phyloP scores from a whole-genome alignment of 2,329 filamentous ascomycete species.

The Claviceps capensis region DNA sequence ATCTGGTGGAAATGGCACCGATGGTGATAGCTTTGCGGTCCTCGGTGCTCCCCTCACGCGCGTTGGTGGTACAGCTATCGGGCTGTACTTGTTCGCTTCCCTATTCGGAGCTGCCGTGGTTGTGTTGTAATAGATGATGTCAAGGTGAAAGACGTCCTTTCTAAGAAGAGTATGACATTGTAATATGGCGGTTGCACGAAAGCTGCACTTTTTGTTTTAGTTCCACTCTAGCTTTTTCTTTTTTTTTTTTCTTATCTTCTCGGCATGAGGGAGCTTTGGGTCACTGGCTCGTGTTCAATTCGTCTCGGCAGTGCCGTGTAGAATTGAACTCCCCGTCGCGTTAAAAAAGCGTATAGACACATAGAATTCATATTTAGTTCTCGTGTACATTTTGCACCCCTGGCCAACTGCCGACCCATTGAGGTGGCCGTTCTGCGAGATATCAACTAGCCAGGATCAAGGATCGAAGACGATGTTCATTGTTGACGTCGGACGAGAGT shows the following conservation, averaged over 20 bases:
- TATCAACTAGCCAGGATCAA: too few relatives aligned
- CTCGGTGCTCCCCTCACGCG: conserved; percentile 21
- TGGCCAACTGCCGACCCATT: too few relatives aligned
- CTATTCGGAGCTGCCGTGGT: conserved; percentile 39
- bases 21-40: conserved; percentile 21
- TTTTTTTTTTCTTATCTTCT: neutral
- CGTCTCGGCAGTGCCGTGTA: too few relatives aligned
- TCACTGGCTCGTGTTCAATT: too few relatives aligned
- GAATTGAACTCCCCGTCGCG: too few relatives aligned
- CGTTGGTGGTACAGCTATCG: conserved; percentile 32
- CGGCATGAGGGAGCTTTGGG: too few relatives aligned
- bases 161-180: neutral
- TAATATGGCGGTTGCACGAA: neutral
- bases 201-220: neutral
- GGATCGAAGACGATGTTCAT: too few relatives aligned
- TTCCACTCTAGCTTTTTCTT: neutral
- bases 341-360: too few relatives aligned
- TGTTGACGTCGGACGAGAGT: too few relatives aligned
- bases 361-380: too few relatives aligned
- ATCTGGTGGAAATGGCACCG: conserved; percentile 4
- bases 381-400: too few relatives aligned
- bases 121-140: conserved; percentile 27
- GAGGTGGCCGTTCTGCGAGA: too few relatives aligned
- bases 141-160: neutral
- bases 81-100: conserved; percentile 36